A percentile compares a stretch with the other conserved stretches of the same genome.
phyloP scores from a whole-genome alignment of 73 alveolate genomes.

The Tetrahymena borealis region DNA sequence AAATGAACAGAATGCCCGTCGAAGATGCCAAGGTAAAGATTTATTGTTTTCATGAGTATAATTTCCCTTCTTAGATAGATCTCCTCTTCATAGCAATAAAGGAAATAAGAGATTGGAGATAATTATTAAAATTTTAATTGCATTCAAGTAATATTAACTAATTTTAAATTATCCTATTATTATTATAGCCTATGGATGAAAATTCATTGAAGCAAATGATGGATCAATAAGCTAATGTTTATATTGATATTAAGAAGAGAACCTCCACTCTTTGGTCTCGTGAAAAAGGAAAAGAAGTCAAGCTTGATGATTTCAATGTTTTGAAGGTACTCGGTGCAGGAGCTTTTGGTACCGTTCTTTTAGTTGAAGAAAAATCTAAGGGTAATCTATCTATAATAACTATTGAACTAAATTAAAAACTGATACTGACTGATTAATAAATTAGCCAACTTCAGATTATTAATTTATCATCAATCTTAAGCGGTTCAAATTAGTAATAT shows the following conservation, averaged over 20 bases:
- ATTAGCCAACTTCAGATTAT: too few species aligned
- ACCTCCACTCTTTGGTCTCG: constrained; percentile 38
- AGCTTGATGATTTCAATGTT: constrained; percentile 65
- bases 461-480: not conserved
- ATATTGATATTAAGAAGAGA: constrained; percentile 41
- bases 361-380: constrained; percentile 56
- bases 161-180: not conserved
- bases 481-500: not conserved
- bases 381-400: constrained; percentile 1
- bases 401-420: too few species aligned
- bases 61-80: too few species aligned
- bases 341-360: constrained; percentile 81
- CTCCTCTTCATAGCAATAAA: too few species aligned
- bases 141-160: too few species aligned
- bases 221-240: constrained; percentile 37
- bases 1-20: constrained; percentile 28
- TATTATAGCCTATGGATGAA: constrained; percentile 14
- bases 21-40: constrained; percentile 14
- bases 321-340: constrained; percentile 81
- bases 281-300: constrained; percentile 48
- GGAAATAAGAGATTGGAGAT: too few species aligned
- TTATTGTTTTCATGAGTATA: too few species aligned
- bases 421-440: too few species aligned
- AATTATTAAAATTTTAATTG: too few species aligned
- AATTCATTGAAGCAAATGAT: constrained; percentile 7